These are phyloP conservation scores for Ophiocordyceps australis DNA, from an alignment of 2,329 filamentous ascomycete species.

Conservation along the genomic window DNA sequence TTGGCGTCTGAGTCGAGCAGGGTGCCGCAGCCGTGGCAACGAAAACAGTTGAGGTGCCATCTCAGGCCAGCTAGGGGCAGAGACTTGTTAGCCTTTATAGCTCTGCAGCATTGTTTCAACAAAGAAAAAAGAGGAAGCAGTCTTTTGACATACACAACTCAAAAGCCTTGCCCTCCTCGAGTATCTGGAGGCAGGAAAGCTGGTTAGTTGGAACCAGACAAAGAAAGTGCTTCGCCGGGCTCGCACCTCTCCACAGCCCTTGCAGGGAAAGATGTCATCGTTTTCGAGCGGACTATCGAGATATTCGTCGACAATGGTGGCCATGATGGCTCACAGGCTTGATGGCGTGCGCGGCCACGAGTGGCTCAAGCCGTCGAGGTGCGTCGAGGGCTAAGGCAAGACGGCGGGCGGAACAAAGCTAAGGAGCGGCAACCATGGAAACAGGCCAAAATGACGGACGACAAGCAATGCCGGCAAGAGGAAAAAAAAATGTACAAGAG, in stretches of 20 bases:
- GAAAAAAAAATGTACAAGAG: too few relatives aligned
- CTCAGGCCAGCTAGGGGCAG: too few relatives aligned
- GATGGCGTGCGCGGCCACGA: too few relatives aligned
- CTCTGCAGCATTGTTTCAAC: neutral
- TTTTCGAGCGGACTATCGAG: constrained; percentile 50
- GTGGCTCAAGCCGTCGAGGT: neutral
- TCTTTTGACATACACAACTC: constrained; percentile 56
- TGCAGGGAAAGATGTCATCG: constrained; percentile 78
- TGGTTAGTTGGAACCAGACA: constrained; percentile 1
- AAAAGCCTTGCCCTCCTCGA: constrained; percentile 97
- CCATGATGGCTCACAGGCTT: too few relatives aligned
- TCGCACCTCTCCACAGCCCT: constrained; percentile 77
- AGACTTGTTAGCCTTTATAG: too few relatives aligned
- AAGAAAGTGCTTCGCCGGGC: constrained; percentile 4
- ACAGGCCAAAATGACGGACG: too few relatives aligned
- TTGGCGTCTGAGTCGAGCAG: constrained; percentile 97
- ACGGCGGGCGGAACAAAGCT: too few relatives aligned
- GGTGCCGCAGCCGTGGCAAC: constrained; percentile 88
- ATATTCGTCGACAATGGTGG: constrained; percentile 39
- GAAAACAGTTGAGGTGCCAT: constrained; percentile 98
- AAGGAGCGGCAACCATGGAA: too few relatives aligned
- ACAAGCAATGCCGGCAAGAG: too few relatives aligned
- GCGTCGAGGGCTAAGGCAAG: neutral
- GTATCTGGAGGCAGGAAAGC: constrained; percentile 40
- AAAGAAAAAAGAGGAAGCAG: neutral